These are phyloP conservation scores for Hypsizygus marmoreus DNA, from an alignment of 768 basidiomycete genomes.

Conservation along the genomic window DNA sequence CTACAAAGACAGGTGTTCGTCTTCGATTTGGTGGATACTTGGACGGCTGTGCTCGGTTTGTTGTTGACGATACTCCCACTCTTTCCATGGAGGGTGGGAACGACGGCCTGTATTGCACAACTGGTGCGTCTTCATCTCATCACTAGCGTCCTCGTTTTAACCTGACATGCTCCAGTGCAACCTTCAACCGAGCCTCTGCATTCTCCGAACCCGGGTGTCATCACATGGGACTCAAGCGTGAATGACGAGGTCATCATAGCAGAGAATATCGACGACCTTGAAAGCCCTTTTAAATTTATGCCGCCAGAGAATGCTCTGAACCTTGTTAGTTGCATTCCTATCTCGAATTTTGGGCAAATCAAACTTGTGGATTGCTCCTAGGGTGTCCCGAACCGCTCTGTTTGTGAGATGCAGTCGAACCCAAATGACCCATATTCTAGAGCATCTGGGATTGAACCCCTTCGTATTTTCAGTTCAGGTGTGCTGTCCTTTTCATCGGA, in stretches of 20 bases:
- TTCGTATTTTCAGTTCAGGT: conserved; percentile 12
- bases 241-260: conserved; percentile 10
- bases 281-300: neutral
- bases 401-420: too few species aligned
- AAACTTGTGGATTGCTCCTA: too few species aligned
- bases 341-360: too few species aligned
- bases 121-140: neutral
- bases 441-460: conserved; percentile 1
- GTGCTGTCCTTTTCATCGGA: conserved; percentile 5
- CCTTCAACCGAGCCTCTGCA: neutral
- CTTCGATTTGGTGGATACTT: conserved; percentile 4
- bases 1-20: conserved; percentile 2
- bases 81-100: neutral
- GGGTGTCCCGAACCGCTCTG: too few species aligned
- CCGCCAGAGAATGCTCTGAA: neutral
- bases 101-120: too few species aligned
- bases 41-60: conserved; percentile 3
- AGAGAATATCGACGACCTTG: conserved; percentile 1
- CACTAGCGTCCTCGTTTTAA: neutral
- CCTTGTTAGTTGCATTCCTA: conserved; percentile 7
- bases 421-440: too few species aligned
- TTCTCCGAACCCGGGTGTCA: neutral
- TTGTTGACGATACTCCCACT: neutral
- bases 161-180: neutral
- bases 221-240: neutral